Evolutionary conservation across 129 eudicot genomes (phyloP).

Genomic region (Flaveria sonorensis): DNA sequence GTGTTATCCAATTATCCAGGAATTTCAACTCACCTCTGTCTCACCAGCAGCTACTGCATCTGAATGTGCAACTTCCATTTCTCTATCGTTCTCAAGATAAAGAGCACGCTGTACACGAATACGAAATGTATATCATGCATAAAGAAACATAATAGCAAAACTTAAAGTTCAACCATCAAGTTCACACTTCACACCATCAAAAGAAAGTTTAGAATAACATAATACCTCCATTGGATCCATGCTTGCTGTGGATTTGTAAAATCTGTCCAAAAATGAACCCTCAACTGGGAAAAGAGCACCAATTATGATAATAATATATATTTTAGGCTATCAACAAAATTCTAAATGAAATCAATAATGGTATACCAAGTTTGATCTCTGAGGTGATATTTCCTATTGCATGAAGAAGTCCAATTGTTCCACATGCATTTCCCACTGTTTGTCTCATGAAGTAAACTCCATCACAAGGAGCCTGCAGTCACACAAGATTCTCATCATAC

Average conservation of each 20-base stretch:
- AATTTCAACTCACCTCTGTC: constrained; percentile 61
- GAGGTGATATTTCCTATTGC: constrained; percentile 91
- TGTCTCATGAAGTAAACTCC: constrained; percentile 94
- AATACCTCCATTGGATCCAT: constrained; percentile 83
- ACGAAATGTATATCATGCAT: neutral
- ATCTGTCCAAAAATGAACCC: constrained; percentile 74
- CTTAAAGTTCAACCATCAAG: neutral
- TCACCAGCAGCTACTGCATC: constrained; percentile 98
- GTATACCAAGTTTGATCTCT: constrained; percentile 77
- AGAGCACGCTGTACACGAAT: constrained; percentile 69
- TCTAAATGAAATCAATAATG: neutral
- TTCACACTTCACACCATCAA: neutral
- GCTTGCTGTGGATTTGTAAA: constrained; percentile 77
- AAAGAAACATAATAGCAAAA: neutral
- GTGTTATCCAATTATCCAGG: neutral
- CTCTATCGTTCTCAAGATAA: constrained; percentile 84
- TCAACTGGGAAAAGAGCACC: constrained; percentile 53
- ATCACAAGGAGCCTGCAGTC: constrained; percentile 49
- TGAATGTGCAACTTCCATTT: constrained; percentile 98
- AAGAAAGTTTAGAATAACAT: constrained; percentile 3
- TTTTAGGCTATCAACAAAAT: neutral
- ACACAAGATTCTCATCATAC: neutral
- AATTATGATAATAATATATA: neutral
- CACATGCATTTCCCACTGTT: constrained; percentile 99
- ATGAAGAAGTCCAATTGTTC: constrained; percentile 96